Evolutionary conservation across 768 basidiomycete genomes (phyloP), one percentile per base, ranked within the genome.

Genomic region (Russula lepida): DNA sequence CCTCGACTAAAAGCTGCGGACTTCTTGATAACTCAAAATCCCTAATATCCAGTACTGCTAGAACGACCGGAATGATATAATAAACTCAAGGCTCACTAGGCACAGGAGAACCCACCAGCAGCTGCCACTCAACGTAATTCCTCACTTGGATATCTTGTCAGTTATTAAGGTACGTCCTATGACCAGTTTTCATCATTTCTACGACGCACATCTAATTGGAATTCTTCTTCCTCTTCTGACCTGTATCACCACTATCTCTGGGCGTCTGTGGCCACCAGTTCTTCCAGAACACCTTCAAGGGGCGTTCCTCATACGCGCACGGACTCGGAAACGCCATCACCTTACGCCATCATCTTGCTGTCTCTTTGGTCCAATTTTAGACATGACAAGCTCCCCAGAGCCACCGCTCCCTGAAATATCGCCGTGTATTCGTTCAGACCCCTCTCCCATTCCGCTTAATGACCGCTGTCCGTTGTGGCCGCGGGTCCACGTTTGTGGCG

Each of bases 391-490:
- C 37, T 35, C 13, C 51, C 32, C 56, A 47, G 61, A 50, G 27
- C 56, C 19, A 41, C 27, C 17, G 9, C n/a, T 43, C 41, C 41
- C 41, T 43, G 41, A 43, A 43, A 43, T 44, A n/a, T 30, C 44
- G 44, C 52, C 59, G 23, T 48, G n/a, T 32, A 15, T 19, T 52
- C 27, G 44, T 48, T 41, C 44, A 52, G 46, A 9, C 15, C 12
- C 49, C 28, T 39, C 28, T 11, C 8, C 41, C 41, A 6, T 54
- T 54, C 54, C 53, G 46, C 56, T 6, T 37, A 62, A 58, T 41
- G 11, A 15, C 61, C 61, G 46, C 52, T n/a, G 30, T 58, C 23
- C 35, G 28, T 39, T 62, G 51, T 43, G 61, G 51, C 61, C 30
- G 19, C 41, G 33, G 35, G 27, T 43, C 13, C 25, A 28, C 28